These are phyloP conservation scores for Hirsutella minnesotensis DNA, from an alignment of 2,329 filamentous ascomycete genomes.

Conservation along the genomic window DNA sequence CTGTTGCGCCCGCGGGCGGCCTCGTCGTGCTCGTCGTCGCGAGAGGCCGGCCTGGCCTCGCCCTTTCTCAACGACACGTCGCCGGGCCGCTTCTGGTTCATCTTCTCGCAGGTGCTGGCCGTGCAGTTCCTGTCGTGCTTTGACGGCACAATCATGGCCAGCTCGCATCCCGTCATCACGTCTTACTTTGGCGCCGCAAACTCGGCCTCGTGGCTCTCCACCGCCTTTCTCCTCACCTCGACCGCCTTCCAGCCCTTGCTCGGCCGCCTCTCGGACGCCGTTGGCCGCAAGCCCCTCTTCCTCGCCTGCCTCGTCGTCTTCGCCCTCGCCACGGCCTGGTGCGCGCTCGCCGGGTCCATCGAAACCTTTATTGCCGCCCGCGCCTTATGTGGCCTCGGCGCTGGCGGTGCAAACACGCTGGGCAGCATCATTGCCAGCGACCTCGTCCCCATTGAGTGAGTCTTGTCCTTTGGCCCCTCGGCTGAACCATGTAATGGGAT, in stretches of 20 bases:
- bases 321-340: slow-evolving; percentile 53
- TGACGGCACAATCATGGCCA: slow-evolving; percentile 72
- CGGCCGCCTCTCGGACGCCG: slow-evolving; percentile 60
- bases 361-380: slow-evolving; percentile 59
- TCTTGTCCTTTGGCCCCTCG: slow-evolving; percentile 6
- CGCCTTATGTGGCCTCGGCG: slow-evolving; percentile 60
- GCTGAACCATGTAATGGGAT: too few relatives aligned
- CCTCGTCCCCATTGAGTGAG: slow-evolving; percentile 58
- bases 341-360: slow-evolving; percentile 54
- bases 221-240: slow-evolving; percentile 64
- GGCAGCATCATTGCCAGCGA: slow-evolving; percentile 62
- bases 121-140: slow-evolving; percentile 52
- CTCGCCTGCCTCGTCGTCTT: slow-evolving; percentile 53
- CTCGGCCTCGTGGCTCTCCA: slow-evolving; percentile 72
- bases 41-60: slow-evolving; percentile 7
- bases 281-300: slow-evolving; percentile 58
- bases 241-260: slow-evolving; percentile 67
- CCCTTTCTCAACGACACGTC: slow-evolving; percentile 34
- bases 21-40: neutral
- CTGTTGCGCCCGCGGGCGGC: slow-evolving; percentile 11
- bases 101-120: slow-evolving; percentile 48
- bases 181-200: slow-evolving; percentile 70
- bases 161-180: slow-evolving; percentile 69
- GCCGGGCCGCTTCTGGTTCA: slow-evolving; percentile 44
- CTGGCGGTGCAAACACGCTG: slow-evolving; percentile 58